A percentile compares a stretch with the other conserved stretches of the same genome.
Conservation (phyloP, 768 basidiomycete species). For the Tephrocybe sp. region DNA sequence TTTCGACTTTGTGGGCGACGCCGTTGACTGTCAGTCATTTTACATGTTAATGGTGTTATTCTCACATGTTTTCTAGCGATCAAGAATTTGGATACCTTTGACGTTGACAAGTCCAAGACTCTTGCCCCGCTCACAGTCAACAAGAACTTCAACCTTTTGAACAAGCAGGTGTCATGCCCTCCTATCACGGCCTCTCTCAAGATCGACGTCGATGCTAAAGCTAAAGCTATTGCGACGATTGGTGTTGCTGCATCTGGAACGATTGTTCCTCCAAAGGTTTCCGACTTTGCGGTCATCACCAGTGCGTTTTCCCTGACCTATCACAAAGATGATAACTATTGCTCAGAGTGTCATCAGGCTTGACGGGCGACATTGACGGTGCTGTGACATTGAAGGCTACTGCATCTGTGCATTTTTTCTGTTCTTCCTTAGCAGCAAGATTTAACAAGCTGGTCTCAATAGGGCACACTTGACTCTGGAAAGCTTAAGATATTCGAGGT, state of each 20-base stretch:
- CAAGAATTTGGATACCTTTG: constrained; percentile 29
- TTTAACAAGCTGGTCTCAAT: not conserved
- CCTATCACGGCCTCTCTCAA: constrained; percentile 18
- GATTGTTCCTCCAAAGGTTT: constrained; percentile 23
- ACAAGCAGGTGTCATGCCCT: constrained; percentile 22
- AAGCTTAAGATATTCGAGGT: constrained; percentile 38
- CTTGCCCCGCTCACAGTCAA: constrained; percentile 32
- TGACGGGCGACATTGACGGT: constrained; percentile 40
- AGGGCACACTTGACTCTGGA: constrained; percentile 43
- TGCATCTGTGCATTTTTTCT: constrained; percentile 27
- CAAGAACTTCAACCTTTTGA: constrained; percentile 29
- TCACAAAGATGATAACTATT: not conserved
- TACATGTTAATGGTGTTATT: too few species aligned
- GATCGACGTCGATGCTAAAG: constrained; percentile 22
- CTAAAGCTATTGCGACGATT: constrained; percentile 26
- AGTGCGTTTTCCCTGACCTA: constrained; percentile 23
- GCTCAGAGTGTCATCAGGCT: constrained; percentile 22
- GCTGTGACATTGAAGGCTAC: constrained; percentile 35
- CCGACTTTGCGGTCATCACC: constrained; percentile 32
- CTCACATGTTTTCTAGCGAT: constrained; percentile 8
- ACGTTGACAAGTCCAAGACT: constrained; percentile 27
- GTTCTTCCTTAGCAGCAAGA: not conserved
- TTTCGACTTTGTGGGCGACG: constrained; percentile 26
- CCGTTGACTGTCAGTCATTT: constrained; percentile 24
- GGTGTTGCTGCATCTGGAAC: constrained; percentile 26